These are phyloP conservation scores for Glycine soja DNA, from an alignment of 306 rosid species.

Conservation along the genomic window DNA sequence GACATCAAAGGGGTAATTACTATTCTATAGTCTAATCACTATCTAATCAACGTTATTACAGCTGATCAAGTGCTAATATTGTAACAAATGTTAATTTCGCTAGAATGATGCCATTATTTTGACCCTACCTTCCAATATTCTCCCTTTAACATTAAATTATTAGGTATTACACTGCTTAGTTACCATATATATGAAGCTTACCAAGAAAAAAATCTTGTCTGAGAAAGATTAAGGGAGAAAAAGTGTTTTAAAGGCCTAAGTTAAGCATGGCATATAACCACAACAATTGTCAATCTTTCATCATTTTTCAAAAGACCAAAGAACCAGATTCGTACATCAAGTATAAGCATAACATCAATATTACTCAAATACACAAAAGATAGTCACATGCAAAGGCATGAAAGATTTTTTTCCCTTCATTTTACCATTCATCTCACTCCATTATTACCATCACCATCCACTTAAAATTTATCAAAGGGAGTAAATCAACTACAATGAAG, in stretches of 20 bases:
- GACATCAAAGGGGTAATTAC: neutral
- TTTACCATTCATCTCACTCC: neutral
- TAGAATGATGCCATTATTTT: neutral
- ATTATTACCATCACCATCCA: neutral
- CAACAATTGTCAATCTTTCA: neutral
- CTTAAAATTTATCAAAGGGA: neutral
- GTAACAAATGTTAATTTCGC: neutral
- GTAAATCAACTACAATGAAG: neutral
- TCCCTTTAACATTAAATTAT: too few relatives aligned
- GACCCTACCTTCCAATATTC: constrained; percentile 17
- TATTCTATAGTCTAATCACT: too few relatives aligned
- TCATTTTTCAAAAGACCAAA: neutral
- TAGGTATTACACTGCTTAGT: neutral
- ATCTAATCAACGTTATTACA: neutral
- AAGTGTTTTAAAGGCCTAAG: neutral
- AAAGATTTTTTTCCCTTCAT: neutral
- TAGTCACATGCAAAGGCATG: neutral
- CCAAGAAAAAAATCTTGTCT: neutral
- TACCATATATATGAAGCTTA: neutral
- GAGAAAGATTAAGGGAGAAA: neutral
- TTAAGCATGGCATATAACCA: neutral
- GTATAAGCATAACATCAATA: neutral
- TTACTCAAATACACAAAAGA: neutral
- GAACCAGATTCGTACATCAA: neutral
- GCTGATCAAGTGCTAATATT: neutral